Evolutionary conservation across 2,329 filamentous ascomycete genomes (phyloP).

Genomic region (Graphiopsis chlorocephala): DNA sequence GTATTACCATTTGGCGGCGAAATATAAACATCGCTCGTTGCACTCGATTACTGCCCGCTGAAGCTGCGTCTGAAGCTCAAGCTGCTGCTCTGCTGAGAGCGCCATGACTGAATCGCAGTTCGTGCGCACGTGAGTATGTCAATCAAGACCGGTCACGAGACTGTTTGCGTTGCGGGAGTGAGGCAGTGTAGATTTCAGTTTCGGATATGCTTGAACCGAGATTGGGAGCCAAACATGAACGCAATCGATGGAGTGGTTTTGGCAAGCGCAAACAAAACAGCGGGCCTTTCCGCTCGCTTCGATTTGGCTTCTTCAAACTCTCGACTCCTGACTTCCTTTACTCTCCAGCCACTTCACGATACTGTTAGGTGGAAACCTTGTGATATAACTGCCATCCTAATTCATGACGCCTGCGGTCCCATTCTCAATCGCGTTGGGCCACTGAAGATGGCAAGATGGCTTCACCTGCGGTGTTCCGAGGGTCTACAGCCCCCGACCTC

Average conservation of each 20-base stretch:
- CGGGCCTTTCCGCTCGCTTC: background rate
- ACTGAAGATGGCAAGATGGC: background rate
- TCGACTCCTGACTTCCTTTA: background rate
- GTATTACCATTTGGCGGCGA: conserved; percentile 87
- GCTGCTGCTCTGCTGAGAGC: conserved; percentile 43
- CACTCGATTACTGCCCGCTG: conserved; percentile 87
- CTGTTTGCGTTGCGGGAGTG: background rate
- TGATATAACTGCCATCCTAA: background rate
- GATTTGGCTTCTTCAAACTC: background rate
- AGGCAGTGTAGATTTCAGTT: background rate
- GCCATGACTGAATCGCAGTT: conserved; percentile 21
- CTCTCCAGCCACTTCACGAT: background rate
- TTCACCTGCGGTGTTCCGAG: background rate
- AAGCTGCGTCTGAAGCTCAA: conserved; percentile 68
- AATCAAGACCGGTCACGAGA: background rate
- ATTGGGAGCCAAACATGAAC: background rate
- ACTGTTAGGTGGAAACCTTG: background rate
- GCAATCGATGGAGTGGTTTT: background rate
- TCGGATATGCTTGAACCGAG: background rate
- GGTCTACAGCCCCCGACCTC: background rate
- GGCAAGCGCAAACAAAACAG: conserved; percentile 1
- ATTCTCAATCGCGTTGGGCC: background rate
- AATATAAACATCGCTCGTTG: conserved; percentile 91
- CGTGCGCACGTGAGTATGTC: background rate
- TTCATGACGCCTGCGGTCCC: background rate